Conservation (phyloP, 2,329 filamentous ascomycete genomes). For the Xylariaceae sp. region DNA sequence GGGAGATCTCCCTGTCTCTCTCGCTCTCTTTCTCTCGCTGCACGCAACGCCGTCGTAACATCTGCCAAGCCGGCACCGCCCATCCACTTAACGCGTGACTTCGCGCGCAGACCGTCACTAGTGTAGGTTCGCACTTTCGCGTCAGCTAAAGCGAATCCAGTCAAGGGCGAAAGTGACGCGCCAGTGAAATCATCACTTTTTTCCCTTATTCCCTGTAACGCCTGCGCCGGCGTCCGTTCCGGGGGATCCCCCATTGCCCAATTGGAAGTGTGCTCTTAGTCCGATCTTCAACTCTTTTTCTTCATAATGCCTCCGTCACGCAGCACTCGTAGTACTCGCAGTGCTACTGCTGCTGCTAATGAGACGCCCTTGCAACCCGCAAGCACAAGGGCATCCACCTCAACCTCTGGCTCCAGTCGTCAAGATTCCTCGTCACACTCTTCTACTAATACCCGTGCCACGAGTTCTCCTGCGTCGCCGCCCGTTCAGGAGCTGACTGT, state of each 20-base stretch:
- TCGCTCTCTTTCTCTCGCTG: neutral
- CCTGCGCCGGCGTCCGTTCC: too few relatives aligned
- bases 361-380: neutral
- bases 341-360: neutral
- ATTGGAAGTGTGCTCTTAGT: neutral
- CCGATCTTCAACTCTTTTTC: neutral
- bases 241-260: neutral
- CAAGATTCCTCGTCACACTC: conserved; percentile 17
- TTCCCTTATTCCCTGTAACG: neutral
- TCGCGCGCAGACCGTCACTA: conserved; percentile 16
- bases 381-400: conserved; percentile 22
- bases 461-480: conserved; percentile 26
- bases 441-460: conserved; percentile 8
- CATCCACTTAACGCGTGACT: conserved; percentile 33
- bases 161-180: conserved; percentile 22
- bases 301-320: neutral
- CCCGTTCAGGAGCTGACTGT: conserved; percentile 17
- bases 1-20: too few relatives aligned
- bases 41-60: neutral
- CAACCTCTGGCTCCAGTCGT: conserved; percentile 19
- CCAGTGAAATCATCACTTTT: conserved; percentile 30
- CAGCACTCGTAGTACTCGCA: too few relatives aligned
- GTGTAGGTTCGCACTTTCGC: conserved; percentile 20
- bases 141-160: conserved; percentile 17
- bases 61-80: conserved; percentile 7